A percentile compares a stretch with the other conserved stretches of the same genome.
phyloP scores from a whole-genome alignment of 1,284 basidiomycete species.

The Ustilago esculenta region DNA sequence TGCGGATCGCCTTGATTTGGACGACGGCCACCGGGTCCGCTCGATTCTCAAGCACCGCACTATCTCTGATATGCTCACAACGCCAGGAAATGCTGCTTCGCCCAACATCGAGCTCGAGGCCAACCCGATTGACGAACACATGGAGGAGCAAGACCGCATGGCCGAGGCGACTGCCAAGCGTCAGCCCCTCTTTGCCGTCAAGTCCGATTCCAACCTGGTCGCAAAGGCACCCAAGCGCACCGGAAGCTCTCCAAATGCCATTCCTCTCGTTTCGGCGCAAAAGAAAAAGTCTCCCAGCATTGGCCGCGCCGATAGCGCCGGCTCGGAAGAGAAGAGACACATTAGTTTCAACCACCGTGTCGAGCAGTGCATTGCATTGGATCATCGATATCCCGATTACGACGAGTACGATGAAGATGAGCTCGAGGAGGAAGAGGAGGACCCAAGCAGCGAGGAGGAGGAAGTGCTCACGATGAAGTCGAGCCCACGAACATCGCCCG shows the following conservation, averaged over 20 bases:
- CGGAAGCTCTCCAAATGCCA: conserved; percentile 40
- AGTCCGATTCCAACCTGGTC: conserved; percentile 55
- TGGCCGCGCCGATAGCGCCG: conserved; percentile 34
- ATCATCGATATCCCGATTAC: conserved; percentile 62
- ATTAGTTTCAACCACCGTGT: conserved; percentile 99
- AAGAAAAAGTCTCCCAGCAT: conserved; percentile 31
- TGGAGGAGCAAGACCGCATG: conserved; percentile 54
- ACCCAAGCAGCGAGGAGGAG: conserved; percentile 71
- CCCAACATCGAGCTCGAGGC: conserved; percentile 69
- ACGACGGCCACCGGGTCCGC: conserved; percentile 71
- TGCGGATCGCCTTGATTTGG: conserved; percentile 72
- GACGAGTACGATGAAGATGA: conserved; percentile 60
- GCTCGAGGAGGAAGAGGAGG: conserved; percentile 70
- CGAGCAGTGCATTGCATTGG: conserved; percentile 95
- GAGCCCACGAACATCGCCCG: conserved; percentile 44
- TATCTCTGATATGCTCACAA: conserved; percentile 83
- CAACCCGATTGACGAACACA: conserved; percentile 39
- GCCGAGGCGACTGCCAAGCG: conserved; percentile 26
- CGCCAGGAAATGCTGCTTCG: conserved; percentile 69
- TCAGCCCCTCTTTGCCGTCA: conserved; percentile 47
- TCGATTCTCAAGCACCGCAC: conserved; percentile 96
- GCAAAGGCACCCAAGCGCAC: conserved; percentile 29
- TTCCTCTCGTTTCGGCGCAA: conserved; percentile 37
- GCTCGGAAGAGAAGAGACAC: conserved; percentile 73
- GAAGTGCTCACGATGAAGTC: conserved; percentile 68